Percentiles rank a stretch among this genome's conserved stretches.
Evolutionary conservation across 129 eudicot genomes (phyloP).

Genomic region (Cynara cardunculus): DNA sequence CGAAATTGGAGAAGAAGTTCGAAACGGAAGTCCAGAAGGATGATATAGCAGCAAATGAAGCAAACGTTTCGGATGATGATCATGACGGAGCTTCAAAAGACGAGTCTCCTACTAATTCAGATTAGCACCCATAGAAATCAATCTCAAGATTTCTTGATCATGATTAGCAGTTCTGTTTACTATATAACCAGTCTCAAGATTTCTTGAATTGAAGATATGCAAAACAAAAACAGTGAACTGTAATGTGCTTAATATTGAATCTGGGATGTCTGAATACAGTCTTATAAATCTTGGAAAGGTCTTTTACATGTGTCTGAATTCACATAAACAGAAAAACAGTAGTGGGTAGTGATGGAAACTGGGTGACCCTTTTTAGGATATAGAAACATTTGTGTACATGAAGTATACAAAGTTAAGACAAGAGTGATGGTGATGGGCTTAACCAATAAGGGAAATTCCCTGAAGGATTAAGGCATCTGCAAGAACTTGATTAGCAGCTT

Average conservation of each 20-base stretch:
- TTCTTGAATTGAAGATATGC: neutral
- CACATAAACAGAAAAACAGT: conserved; percentile 9
- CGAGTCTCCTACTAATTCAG: neutral
- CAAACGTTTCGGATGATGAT: conserved; percentile 1
- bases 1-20: neutral
- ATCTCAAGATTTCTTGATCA: neutral
- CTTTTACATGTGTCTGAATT: conserved; percentile 26
- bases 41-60: conserved; percentile 2
- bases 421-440: neutral
- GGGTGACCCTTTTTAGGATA: neutral
- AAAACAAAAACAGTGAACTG: neutral
- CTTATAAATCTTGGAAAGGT: neutral
- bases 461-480: conserved; percentile 65
- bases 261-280: neutral
- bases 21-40: conserved; percentile 15
- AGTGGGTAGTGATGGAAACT: conserved; percentile 9
- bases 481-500: conserved; percentile 82
- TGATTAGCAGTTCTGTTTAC: neutral
- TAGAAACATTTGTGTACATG: conserved; percentile 30
- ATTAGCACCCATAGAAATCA: neutral
- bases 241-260: neutral
- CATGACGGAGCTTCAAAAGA: neutral
- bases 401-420: conserved; percentile 29
- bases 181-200: neutral
- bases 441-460: conserved; percentile 72